phyloP scores from a whole-genome alignment of 2,329 filamentous ascomycete species.

The Paecilomyces variotii region DNA sequence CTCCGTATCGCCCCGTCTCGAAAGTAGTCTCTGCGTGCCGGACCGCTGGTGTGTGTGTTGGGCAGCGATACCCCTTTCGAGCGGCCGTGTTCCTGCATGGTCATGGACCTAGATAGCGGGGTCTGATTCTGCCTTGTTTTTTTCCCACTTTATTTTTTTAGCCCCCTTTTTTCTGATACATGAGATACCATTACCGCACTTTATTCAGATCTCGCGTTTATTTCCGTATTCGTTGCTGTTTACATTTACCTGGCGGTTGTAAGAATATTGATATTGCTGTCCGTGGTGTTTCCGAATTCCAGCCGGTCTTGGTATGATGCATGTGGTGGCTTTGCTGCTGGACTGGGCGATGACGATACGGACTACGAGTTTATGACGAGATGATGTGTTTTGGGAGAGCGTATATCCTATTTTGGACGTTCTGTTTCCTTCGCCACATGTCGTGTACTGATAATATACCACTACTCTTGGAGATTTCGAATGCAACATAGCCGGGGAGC shows the following conservation, averaged over 20 bases:
- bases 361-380: neutral
- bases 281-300: neutral
- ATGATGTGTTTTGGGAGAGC: neutral
- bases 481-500: neutral
- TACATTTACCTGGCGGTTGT: neutral
- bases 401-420: neutral
- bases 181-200: neutral
- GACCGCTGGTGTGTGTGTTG: neutral
- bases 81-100: neutral
- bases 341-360: neutral
- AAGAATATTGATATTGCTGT: neutral
- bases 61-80: neutral
- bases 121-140: neutral
- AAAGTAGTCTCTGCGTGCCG: neutral
- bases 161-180: neutral
- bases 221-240: neutral
- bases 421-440: neutral
- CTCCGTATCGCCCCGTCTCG: neutral
- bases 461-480: neutral
- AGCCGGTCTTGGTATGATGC: neutral
- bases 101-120: neutral
- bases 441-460: neutral
- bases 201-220: neutral
- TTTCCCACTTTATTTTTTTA: neutral
- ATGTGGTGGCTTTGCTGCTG: neutral